Evolutionary conservation across 495 filamentous ascomycete species (phyloP), one percentile per base, ranked within the genome.

Genomic region (Daldinia caldariorum): DNA sequence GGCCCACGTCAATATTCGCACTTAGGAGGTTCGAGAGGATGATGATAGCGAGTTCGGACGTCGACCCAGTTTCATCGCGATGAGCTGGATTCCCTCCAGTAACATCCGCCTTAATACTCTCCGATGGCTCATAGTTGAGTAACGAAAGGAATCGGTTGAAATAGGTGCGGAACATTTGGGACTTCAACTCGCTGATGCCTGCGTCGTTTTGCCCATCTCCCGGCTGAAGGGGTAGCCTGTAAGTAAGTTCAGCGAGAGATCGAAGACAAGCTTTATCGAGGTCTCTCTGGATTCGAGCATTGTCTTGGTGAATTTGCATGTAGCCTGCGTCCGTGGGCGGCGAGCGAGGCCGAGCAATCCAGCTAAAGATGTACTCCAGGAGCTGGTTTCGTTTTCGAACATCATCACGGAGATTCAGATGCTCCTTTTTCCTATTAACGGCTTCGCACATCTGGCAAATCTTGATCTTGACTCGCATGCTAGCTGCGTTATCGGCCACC

Each of bases 1-100:
- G 76, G 1, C 88, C 88, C 16, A 90, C 88, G 73, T 90, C 88
- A 37, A 90, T 88, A 71, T 90, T 90, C 3, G 88, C 88, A 61
- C 87, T 89, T 39, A 90, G 75, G 3, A 90, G 81, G 63, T 90
- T 90, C 18, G 87, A 89, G 38, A 90, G 78, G 20, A 89, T 88
- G 31, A 82, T 85, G 59, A 90, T 90, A 10, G 87, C 84, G 18
- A 90, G 80, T 61, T 89, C 88, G 14, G 85, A 80, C 10, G 81
- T 83, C 31, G 84, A 82, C 6, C 80, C 78, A 16, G 76, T 58
- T 57, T 86, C 84, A 51, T 87, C 83, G 49, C 79, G 76, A 32
- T 76, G 71, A 10, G 79, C 70, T 18, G 62, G 9, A 29, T 26
- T 26, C 26, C 58, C 18, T 5, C 63, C 20, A 22, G 77, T 76